Conservation (phyloP, 2,329 filamentous ascomycete species). For the Aspergillus sp. region DNA sequence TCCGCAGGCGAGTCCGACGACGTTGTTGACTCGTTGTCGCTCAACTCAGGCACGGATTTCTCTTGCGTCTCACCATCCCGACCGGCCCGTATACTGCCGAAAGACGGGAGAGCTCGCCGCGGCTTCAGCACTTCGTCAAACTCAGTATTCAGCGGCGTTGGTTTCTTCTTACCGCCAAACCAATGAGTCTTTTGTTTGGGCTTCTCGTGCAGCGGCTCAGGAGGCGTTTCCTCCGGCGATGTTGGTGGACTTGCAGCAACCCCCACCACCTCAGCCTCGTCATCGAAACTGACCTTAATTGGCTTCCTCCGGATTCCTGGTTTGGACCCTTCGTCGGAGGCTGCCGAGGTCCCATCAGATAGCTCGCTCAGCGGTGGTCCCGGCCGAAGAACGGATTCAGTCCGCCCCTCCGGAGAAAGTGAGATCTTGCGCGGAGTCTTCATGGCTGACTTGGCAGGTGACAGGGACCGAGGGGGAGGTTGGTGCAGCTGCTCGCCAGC, state of each 20-base stretch:
- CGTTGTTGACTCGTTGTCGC: conserved; percentile 35
- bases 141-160: conserved; percentile 36
- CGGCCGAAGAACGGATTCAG: conserved; percentile 22
- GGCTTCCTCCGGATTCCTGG: conserved; percentile 53
- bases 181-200: conserved; percentile 38
- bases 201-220: conserved; percentile 37
- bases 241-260: conserved; percentile 45
- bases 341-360: conserved; percentile 57
- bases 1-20: conserved; percentile 51
- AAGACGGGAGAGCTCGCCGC: conserved; percentile 60
- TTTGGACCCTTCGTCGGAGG: conserved; percentile 47
- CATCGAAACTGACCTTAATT: conserved; percentile 69
- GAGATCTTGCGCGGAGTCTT: conserved; percentile 56
- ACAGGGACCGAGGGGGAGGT: conserved; percentile 60
- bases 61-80: conserved; percentile 33
- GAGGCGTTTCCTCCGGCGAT: conserved; percentile 41
- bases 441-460: conserved; percentile 63
- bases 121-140: conserved; percentile 60
- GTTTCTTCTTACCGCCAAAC: conserved; percentile 39
- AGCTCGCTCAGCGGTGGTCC: conserved; percentile 52
- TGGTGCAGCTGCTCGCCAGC: conserved; percentile 54
- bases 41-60: conserved; percentile 24
- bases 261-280: conserved; percentile 54
- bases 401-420: conserved; percentile 36
- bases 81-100: conserved; percentile 62